phyloP scores from a whole-genome alignment of 805 yeast genomes.

The Nakazawaea siamensis region DNA sequence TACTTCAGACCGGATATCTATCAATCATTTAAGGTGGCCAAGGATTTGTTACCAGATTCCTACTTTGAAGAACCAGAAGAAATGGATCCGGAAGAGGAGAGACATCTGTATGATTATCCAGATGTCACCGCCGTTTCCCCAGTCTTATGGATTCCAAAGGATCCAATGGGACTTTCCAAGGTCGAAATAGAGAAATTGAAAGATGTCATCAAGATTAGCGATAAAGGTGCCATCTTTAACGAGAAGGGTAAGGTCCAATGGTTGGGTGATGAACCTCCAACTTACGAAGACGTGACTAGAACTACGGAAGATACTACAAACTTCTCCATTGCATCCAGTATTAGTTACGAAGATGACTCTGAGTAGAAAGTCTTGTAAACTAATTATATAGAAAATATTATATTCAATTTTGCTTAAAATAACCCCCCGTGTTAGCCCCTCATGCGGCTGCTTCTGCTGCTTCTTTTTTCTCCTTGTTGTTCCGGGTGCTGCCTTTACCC shows the following conservation, averaged over 20 bases:
- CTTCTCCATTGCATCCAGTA: not conserved
- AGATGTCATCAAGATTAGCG: constrained; percentile 52
- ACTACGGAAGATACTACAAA: no score
- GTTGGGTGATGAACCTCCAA: constrained; percentile 43
- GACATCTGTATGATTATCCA: constrained; percentile 72
- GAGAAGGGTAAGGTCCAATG: constrained; percentile 39
- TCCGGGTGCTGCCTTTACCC: no score
- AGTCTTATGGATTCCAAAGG: constrained; percentile 86
- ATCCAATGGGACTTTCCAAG: constrained; percentile 74
- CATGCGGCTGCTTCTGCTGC: no score
- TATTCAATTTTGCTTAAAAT: no score
- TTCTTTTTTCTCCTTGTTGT: no score
- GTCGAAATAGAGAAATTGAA: constrained; percentile 47
- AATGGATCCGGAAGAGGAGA: constrained; percentile 32
- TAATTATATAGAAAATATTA: no score
- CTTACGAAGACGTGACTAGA: constrained; percentile 6
- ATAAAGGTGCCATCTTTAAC: constrained; percentile 56
- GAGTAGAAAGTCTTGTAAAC: no score
- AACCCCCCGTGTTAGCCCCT: no score
- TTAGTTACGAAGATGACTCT: not conserved
- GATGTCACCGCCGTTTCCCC: constrained; percentile 64
- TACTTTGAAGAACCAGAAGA: constrained; percentile 43
- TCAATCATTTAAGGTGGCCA: constrained; percentile 37
- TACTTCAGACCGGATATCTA: constrained; percentile 50
- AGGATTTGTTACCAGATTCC: constrained; percentile 49